Conservation (phyloP, 208 protist genomes). For the Leishmania gerbilli region DNA sequence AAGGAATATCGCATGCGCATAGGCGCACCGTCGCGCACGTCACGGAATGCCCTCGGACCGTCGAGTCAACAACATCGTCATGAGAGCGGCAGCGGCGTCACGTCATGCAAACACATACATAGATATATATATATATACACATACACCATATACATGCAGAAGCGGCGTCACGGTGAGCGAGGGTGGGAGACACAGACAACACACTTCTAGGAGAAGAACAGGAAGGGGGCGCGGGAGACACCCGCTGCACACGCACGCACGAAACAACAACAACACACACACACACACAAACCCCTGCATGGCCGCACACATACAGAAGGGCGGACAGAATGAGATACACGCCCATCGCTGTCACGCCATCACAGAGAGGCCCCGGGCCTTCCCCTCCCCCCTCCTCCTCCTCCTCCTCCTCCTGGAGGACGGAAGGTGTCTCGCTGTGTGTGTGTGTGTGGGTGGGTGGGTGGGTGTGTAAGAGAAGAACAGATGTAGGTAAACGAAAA, state of each 20-base stretch:
- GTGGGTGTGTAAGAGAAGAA: background rate
- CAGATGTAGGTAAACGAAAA: too few species aligned
- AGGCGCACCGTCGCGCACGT: too few species aligned
- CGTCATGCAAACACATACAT: background rate
- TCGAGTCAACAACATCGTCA: background rate
- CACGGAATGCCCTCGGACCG: too few species aligned
- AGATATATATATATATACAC: too few species aligned
- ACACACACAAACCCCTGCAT: background rate
- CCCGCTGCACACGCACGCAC: background rate
- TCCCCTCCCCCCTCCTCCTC: background rate
- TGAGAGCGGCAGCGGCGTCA: background rate
- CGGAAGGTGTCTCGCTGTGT: too few species aligned
- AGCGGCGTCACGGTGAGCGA: background rate
- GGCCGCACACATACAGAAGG: background rate
- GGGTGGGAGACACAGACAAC: background rate
- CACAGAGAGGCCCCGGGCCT: background rate
- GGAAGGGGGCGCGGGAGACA: background rate
- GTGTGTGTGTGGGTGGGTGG: background rate
- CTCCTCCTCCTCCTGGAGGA: too few species aligned
- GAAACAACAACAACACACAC: background rate
- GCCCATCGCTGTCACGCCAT: too few species aligned
- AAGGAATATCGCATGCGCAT: too few species aligned
- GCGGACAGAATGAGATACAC: too few species aligned
- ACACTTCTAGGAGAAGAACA: background rate
- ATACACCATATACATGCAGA: too few species aligned